These are phyloP conservation scores for Elsinoe perseae DNA, from an alignment of 2,329 filamentous ascomycete genomes.

Conservation along the genomic window DNA sequence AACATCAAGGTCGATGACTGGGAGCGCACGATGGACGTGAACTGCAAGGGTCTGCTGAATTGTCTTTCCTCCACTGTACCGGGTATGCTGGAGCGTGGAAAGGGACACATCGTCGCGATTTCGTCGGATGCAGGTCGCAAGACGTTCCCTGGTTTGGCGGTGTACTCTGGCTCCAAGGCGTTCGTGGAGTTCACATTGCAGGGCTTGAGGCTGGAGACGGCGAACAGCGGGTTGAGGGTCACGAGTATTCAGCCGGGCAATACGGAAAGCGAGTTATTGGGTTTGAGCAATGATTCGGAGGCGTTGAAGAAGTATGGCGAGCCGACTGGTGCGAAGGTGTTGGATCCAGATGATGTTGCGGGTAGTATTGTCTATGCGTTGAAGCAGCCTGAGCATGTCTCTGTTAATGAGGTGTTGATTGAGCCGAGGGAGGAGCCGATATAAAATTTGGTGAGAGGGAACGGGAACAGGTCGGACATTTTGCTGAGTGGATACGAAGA, in stretches of 20 bases:
- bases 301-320: constrained; percentile 72
- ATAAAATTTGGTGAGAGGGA: constrained; percentile 28
- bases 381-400: constrained; percentile 64
- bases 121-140: constrained; percentile 76
- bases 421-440: constrained; percentile 71
- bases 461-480: background rate
- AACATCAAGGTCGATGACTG: constrained; percentile 67
- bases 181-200: constrained; percentile 80
- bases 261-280: constrained; percentile 62
- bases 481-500: background rate
- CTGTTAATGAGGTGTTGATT: constrained; percentile 73
- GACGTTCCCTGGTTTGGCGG: constrained; percentile 71
- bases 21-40: constrained; percentile 76
- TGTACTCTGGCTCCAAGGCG: constrained; percentile 78
- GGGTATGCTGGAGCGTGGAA: constrained; percentile 60
- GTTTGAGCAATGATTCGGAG: constrained; percentile 67
- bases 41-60: constrained; percentile 75
- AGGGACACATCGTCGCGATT: constrained; percentile 69
- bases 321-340: constrained; percentile 64
- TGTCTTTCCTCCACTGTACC: constrained; percentile 63
- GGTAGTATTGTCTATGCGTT: constrained; percentile 66
- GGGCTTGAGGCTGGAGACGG: constrained; percentile 65
- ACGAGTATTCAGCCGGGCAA: constrained; percentile 73
- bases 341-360: constrained; percentile 67
- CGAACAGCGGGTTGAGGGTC: constrained; percentile 62